phyloP scores from a whole-genome alignment of 805 yeast species.

The Saccharomycopsis vini region DNA sequence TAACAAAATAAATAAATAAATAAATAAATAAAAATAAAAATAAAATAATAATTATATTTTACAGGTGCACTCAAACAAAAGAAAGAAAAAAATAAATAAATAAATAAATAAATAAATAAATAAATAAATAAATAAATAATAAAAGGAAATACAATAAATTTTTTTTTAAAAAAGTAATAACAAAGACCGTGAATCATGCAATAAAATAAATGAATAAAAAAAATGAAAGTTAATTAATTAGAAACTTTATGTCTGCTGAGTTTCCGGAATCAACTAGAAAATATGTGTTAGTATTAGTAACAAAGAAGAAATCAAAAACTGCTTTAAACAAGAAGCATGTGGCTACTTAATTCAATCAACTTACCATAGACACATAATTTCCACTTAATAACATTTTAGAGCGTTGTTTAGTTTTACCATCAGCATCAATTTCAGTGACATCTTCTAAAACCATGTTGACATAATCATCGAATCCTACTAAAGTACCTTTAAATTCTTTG shows the following conservation, averaged over 20 bases:
- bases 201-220: neutral
- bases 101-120: too few relatives aligned
- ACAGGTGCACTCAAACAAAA: too few relatives aligned
- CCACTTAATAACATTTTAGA: slow-evolving; percentile 65
- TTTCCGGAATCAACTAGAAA: slow-evolving; percentile 14
- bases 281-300: slow-evolving; percentile 6
- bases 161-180: too few relatives aligned
- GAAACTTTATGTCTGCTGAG: neutral
- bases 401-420: slow-evolving; percentile 36
- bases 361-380: slow-evolving; percentile 59
- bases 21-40: too few relatives aligned
- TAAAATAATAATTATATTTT: too few relatives aligned
- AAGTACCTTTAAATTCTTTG: slow-evolving; percentile 79
- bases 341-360: slow-evolving; percentile 6
- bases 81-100: too few relatives aligned
- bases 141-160: too few relatives aligned
- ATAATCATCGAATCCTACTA: slow-evolving; percentile 91
- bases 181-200: neutral
- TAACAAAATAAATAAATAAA: too few relatives aligned
- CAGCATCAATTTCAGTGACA: slow-evolving; percentile 52
- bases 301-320: neutral
- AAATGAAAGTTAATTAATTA: neutral
- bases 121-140: too few relatives aligned
- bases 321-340: neutral
- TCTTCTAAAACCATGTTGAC: slow-evolving; percentile 85